Percentiles rank a stretch among this genome's conserved stretches.
phyloP scores from a whole-genome alignment of 768 basidiomycete species.

The Collybiopsis luxurians region DNA sequence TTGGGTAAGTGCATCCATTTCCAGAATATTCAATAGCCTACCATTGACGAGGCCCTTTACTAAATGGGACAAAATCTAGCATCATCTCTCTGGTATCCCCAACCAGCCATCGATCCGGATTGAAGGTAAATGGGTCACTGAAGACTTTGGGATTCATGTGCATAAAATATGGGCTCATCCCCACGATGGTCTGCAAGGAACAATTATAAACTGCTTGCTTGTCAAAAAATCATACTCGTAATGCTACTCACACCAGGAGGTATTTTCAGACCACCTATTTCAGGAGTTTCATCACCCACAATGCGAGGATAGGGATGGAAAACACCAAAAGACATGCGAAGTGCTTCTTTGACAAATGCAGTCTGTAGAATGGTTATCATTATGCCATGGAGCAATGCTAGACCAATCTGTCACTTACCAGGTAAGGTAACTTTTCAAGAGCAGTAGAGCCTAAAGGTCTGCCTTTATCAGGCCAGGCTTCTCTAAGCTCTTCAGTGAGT shows the following conservation, averaged over 20 bases:
- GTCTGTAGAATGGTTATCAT: slow-evolving; percentile 23
- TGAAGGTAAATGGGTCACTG: slow-evolving; percentile 33
- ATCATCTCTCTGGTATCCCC: slow-evolving; percentile 28
- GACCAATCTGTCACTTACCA: slow-evolving; percentile 20
- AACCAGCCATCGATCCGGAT: slow-evolving; percentile 41
- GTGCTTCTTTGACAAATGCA: slow-evolving; percentile 45
- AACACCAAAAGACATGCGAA: slow-evolving; percentile 38
- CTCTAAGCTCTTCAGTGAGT: slow-evolving; percentile 25
- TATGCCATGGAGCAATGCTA: too few species aligned
- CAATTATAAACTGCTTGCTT: neutral
- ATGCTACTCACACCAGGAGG: slow-evolving; percentile 33
- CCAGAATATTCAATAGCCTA: neutral
- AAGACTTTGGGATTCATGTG: slow-evolving; percentile 39
- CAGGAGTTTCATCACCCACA: slow-evolving; percentile 30
- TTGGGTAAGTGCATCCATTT: neutral
- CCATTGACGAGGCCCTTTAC: neutral
- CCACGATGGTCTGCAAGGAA: slow-evolving; percentile 34
- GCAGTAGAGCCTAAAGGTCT: slow-evolving; percentile 21
- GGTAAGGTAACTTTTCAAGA: slow-evolving; percentile 34
- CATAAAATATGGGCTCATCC: slow-evolving; percentile 35
- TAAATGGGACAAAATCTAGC: slow-evolving; percentile 37
- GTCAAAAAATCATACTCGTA: too few species aligned
- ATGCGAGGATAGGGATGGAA: slow-evolving; percentile 36
- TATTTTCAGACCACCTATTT: slow-evolving; percentile 31
- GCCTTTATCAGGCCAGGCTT: slow-evolving; percentile 34